phyloP scores from a whole-genome alignment of 2,329 filamentous ascomycete species.

The Dactylella cylindrospora region DNA sequence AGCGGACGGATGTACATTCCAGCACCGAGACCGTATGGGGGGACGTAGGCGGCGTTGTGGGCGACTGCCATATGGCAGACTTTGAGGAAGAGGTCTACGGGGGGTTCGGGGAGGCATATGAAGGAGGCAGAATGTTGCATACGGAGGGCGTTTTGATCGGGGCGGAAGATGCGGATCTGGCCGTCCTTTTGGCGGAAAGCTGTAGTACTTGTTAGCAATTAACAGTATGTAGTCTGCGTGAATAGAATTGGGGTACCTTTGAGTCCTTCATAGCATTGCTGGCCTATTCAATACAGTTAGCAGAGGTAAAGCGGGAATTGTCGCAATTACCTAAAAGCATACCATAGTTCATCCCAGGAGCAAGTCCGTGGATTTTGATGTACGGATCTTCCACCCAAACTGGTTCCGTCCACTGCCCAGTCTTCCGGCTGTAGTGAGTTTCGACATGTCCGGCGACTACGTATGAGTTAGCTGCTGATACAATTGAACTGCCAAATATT shows the following conservation, averaged over 20 bases:
- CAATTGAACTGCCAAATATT: slow-evolving; percentile 12
- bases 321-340: not conserved
- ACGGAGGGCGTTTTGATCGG: slow-evolving; percentile 77
- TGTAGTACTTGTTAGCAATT: slow-evolving; percentile 2
- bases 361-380: slow-evolving; percentile 90
- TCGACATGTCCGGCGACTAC: slow-evolving; percentile 92
- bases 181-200: slow-evolving; percentile 79
- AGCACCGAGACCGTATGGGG: slow-evolving; percentile 82
- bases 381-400: slow-evolving; percentile 79
- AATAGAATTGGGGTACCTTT: slow-evolving; percentile 58
- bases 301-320: not conserved
- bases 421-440: slow-evolving; percentile 74
- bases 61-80: slow-evolving; percentile 78
- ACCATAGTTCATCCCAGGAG: slow-evolving; percentile 88
- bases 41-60: slow-evolving; percentile 86
- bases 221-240: not conserved
- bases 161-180: slow-evolving; percentile 82
- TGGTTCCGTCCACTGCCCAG: slow-evolving; percentile 74
- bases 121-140: slow-evolving; percentile 82
- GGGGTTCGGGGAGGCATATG: slow-evolving; percentile 79
- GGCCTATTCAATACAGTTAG: slow-evolving; percentile 54
- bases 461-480: not conserved
- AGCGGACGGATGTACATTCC: slow-evolving; percentile 91
- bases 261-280: slow-evolving; percentile 97
- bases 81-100: slow-evolving; percentile 72